A percentile compares a stretch with the other conserved stretches of the same genome.
Evolutionary conservation across 805 yeast species (phyloP).

Genomic region (Monosporozyma servazzii): DNA sequence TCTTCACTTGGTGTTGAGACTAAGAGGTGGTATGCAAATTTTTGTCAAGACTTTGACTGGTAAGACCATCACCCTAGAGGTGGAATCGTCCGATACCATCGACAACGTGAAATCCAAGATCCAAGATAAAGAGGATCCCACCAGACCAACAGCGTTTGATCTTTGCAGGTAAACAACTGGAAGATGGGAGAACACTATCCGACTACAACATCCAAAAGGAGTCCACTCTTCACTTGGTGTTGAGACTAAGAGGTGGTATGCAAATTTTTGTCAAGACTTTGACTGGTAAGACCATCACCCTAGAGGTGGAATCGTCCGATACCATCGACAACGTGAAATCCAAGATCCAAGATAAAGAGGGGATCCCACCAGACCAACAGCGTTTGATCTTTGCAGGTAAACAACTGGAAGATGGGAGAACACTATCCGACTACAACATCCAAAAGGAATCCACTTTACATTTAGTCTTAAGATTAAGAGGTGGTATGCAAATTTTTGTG

Average conservation of each 20-base stretch:
- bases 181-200: slow-evolving; percentile 89
- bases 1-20: too few relatives aligned
- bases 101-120: slow-evolving; percentile 93
- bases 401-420: slow-evolving; percentile 64
- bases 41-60: slow-evolving; percentile 87
- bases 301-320: slow-evolving; percentile 91
- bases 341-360: slow-evolving; percentile 62
- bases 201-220: slow-evolving; percentile 96
- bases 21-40: slow-evolving; percentile 53
- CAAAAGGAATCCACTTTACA: slow-evolving; percentile 65
- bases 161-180: slow-evolving; percentile 94
- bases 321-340: slow-evolving; percentile 89
- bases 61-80: slow-evolving; percentile 76
- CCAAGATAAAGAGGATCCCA: slow-evolving; percentile 91
- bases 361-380: slow-evolving; percentile 66
- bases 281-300: slow-evolving; percentile 94
- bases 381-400: slow-evolving; percentile 65
- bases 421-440: slow-evolving; percentile 61
- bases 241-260: slow-evolving; percentile 83
- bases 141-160: slow-evolving; percentile 94
- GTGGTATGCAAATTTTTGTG: slow-evolving; percentile 44
- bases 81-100: slow-evolving; percentile 90
- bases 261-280: slow-evolving; percentile 95
- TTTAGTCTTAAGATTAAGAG: slow-evolving; percentile 65
- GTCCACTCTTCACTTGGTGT: slow-evolving; percentile 74